Evolutionary conservation across 2,329 filamentous ascomycete genomes (phyloP).

Genomic region (Volutella citrinella): DNA sequence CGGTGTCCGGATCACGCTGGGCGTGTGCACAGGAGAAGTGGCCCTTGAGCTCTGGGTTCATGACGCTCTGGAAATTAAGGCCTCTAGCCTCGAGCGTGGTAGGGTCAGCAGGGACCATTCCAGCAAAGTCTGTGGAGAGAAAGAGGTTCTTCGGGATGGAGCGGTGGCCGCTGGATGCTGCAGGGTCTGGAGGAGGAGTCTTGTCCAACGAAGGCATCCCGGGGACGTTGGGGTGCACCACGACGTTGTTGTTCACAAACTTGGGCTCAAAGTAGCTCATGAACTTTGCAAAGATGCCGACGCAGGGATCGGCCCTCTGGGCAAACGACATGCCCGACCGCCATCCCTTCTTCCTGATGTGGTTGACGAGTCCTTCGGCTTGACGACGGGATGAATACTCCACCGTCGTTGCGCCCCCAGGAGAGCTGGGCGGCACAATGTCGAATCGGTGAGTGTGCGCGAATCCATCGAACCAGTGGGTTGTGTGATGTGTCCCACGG

Average conservation of each 20-base stretch:
- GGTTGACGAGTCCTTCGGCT: conserved; percentile 59
- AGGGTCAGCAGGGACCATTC: conserved; percentile 62
- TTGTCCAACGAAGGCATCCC: conserved; percentile 46
- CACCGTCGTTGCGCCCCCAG: conserved; percentile 38
- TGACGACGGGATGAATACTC: conserved; percentile 70
- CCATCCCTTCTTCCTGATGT: conserved; percentile 58
- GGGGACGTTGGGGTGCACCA: conserved; percentile 62
- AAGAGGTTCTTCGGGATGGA: conserved; percentile 46
- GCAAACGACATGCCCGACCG: conserved; percentile 62
- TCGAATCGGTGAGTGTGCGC: conserved; percentile 70
- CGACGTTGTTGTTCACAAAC: conserved; percentile 58
- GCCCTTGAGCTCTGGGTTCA: conserved; percentile 69
- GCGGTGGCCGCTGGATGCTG: conserved; percentile 32
- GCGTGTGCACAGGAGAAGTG: conserved; percentile 69
- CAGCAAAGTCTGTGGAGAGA: conserved; percentile 53
- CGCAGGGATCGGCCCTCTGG: conserved; percentile 70
- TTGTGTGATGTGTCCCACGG: conserved; percentile 57
- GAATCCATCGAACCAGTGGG: conserved; percentile 82
- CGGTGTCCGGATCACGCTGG: conserved; percentile 66
- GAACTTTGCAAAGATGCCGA: conserved; percentile 69
- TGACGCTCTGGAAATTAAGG: conserved; percentile 51
- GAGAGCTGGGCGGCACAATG: conserved; percentile 46
- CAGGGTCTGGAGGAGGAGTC: conserved; percentile 3
- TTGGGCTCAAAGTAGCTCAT: conserved; percentile 55
- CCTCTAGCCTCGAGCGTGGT: conserved; percentile 71